Conservation (phyloP, 2,329 filamentous ascomycete genomes). For the Blumeriella jaapii region DNA sequence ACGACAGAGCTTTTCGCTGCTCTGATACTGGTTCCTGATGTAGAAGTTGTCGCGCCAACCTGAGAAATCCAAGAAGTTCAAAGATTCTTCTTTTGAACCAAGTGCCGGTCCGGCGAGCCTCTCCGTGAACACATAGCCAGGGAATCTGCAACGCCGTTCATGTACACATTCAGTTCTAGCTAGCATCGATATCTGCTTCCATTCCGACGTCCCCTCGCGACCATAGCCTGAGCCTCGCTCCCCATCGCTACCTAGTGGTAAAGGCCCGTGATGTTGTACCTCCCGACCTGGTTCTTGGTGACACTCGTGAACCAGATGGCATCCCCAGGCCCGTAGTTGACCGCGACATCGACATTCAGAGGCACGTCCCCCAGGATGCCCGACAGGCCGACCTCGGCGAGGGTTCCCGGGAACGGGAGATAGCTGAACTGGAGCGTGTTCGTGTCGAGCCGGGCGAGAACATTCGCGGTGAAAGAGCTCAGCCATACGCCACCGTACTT, state of each 20-base stretch:
- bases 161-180: too few species aligned
- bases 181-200: too few species aligned
- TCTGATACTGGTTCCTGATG: too few species aligned
- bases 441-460: neutral
- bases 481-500: neutral
- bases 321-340: constrained; percentile 1
- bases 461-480: neutral
- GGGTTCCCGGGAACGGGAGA: neutral
- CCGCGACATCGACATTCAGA: neutral
- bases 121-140: too few species aligned
- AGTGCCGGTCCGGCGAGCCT: too few species aligned
- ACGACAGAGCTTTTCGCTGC: too few species aligned
- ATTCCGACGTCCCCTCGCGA: too few species aligned
- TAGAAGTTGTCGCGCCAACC: too few species aligned
- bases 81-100: too few species aligned
- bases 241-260: neutral
- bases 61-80: too few species aligned
- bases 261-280: neutral
- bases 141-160: too few species aligned
- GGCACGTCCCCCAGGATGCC: neutral
- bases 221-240: too few species aligned
- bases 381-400: neutral
- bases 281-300: constrained; percentile 1
- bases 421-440: neutral
- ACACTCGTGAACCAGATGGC: constrained; percentile 3